These are phyloP conservation scores for Pseudogymnoascus sp. DNA, from an alignment of 2,329 filamentous ascomycete genomes.

Conservation along the genomic window DNA sequence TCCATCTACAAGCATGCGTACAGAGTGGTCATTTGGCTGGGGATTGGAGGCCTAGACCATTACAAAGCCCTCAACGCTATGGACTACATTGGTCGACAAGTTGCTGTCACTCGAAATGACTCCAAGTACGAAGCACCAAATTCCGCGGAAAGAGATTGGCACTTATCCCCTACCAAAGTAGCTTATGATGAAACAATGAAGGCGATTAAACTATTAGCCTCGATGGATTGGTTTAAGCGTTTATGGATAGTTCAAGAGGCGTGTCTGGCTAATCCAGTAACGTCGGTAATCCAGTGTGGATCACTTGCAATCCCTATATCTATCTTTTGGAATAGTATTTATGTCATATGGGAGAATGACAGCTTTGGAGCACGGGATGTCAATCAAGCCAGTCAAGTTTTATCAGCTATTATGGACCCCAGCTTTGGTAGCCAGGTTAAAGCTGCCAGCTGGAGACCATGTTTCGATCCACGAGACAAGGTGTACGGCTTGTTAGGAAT, in stretches of 20 bases:
- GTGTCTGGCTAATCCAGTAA: neutral
- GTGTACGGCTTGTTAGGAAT: neutral
- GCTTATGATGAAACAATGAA: neutral
- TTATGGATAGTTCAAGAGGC: neutral
- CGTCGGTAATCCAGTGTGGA: neutral
- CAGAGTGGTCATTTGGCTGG: conserved; percentile 21
- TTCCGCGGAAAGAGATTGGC: neutral
- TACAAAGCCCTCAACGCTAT: neutral
- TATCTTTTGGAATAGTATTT: neutral
- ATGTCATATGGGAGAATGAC: neutral
- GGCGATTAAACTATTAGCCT: neutral
- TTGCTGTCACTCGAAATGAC: neutral
- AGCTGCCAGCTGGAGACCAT: neutral
- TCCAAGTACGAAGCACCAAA: neutral
- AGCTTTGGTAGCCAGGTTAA: neutral
- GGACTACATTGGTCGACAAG: neutral
- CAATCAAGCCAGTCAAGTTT: neutral
- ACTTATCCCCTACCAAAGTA: neutral
- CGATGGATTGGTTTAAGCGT: neutral
- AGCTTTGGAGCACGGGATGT: neutral
- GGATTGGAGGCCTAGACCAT: neutral
- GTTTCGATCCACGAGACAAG: neutral
- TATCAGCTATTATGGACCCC: neutral
- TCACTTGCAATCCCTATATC: neutral
- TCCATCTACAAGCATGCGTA: conserved; percentile 21